Evolutionary conservation across 441 rosid species (phyloP).

Genomic region (Corymbia citriodora): DNA sequence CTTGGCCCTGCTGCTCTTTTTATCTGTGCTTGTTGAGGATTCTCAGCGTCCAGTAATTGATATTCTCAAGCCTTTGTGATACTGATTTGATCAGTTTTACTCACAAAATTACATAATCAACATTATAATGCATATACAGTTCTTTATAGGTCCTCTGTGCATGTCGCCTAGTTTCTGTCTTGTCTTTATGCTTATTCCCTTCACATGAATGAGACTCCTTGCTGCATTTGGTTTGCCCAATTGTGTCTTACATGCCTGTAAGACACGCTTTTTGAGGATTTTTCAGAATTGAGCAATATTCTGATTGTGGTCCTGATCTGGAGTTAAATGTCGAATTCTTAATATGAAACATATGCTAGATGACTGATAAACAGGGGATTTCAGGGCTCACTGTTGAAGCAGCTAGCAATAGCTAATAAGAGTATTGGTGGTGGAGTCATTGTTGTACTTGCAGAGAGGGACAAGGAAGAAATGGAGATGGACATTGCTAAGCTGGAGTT

Average conservation of each 20-base stretch:
- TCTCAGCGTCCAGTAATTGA: background rate
- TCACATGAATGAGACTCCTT: background rate
- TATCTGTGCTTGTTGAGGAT: background rate
- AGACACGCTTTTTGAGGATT: background rate
- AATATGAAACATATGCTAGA: background rate
- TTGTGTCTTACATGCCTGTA: background rate
- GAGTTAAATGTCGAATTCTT: background rate
- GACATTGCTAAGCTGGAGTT: conserved; percentile 87
- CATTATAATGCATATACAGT: background rate
- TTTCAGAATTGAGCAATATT: background rate
- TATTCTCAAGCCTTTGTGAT: background rate
- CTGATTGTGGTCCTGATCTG: background rate
- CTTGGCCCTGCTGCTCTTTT: background rate
- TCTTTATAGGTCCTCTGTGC: background rate
- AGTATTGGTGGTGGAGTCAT: conserved; percentile 87
- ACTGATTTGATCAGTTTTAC: background rate
- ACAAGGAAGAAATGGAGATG: conserved; percentile 95
- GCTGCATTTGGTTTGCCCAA: background rate
- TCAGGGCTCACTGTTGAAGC: conserved; percentile 94
- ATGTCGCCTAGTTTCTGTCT: background rate
- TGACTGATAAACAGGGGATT: conserved; percentile 7
- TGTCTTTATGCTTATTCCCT: background rate
- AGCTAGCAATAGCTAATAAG: conserved; percentile 90
- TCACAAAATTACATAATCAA: background rate
- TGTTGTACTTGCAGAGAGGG: conserved; percentile 86